Evolutionary conservation across 257 asterid genomes (phyloP).

Genomic region (Anisodus acutangulus): DNA sequence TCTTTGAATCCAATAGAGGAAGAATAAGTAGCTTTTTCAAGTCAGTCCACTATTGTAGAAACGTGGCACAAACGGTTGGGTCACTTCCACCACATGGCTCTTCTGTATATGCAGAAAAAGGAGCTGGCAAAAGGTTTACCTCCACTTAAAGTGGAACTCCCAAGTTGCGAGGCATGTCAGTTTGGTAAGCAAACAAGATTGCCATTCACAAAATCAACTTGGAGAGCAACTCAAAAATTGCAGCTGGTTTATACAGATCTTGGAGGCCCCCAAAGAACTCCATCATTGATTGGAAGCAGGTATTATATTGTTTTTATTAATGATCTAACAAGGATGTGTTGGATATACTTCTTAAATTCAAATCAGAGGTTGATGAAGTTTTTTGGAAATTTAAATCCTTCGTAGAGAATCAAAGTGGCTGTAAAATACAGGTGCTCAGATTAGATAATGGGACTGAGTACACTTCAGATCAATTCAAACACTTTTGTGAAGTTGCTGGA

Average conservation of each 20-base stretch:
- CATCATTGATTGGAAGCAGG: neutral
- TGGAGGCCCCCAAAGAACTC: neutral
- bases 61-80: conserved; percentile 25
- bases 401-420: too few relatives aligned
- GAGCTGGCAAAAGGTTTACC: neutral
- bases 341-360: conserved; percentile 18
- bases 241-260: neutral
- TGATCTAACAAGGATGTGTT: conserved; percentile 21
- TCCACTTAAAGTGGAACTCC: neutral
- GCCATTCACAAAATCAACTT: neutral
- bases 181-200: neutral
- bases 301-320: conserved; percentile 28
- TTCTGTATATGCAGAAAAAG: neutral
- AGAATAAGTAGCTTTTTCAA: neutral
- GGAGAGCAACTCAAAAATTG: neutral
- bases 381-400: too few relatives aligned
- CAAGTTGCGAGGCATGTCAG: neutral
- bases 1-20: neutral
- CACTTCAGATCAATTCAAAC: neutral
- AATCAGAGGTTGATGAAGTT: neutral
- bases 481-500: neutral
- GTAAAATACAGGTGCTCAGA: too few relatives aligned
- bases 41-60: neutral
- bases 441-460: neutral
- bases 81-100: neutral